These are phyloP conservation scores for Plasmodium chabaudi DNA, from an alignment of 169 alveolate genomes.

Conservation along the genomic window DNA sequence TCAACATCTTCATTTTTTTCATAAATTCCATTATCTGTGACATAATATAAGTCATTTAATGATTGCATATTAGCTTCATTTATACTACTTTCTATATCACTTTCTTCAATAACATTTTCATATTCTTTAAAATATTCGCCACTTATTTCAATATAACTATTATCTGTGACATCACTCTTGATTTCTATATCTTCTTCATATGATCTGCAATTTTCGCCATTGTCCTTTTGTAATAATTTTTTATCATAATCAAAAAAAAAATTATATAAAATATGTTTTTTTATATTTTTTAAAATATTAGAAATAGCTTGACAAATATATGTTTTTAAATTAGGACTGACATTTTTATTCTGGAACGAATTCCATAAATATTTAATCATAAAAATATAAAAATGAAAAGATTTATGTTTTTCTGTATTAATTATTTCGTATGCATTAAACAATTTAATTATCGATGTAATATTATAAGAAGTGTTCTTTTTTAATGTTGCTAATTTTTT, in stretches of 20 bases:
- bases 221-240: slow-evolving; percentile 20
- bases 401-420: slow-evolving; percentile 47
- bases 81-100: slow-evolving; percentile 65
- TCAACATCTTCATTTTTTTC: slow-evolving; percentile 24
- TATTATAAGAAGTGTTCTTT: slow-evolving; percentile 49
- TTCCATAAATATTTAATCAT: slow-evolving; percentile 67
- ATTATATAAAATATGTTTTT: slow-evolving; percentile 50
- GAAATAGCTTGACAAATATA: slow-evolving; percentile 63
- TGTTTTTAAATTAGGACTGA: slow-evolving; percentile 56
- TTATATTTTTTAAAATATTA: slow-evolving; percentile 37
- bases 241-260: slow-evolving; percentile 66
- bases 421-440: slow-evolving; percentile 46
- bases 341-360: slow-evolving; percentile 37
- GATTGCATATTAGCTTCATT: slow-evolving; percentile 26
- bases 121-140: slow-evolving; percentile 50
- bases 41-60: slow-evolving; percentile 12
- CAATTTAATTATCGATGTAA: slow-evolving; percentile 49
- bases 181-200: background rate
- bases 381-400: slow-evolving; percentile 67
- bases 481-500: slow-evolving; percentile 27
- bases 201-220: background rate
- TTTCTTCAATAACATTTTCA: slow-evolving; percentile 24
- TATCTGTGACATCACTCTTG: slow-evolving; percentile 45
- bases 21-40: slow-evolving; percentile 44
- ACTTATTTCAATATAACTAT: slow-evolving; percentile 57